Evolutionary conservation across 306 rosid species (phyloP).

Genomic region (Myrica gale): DNA sequence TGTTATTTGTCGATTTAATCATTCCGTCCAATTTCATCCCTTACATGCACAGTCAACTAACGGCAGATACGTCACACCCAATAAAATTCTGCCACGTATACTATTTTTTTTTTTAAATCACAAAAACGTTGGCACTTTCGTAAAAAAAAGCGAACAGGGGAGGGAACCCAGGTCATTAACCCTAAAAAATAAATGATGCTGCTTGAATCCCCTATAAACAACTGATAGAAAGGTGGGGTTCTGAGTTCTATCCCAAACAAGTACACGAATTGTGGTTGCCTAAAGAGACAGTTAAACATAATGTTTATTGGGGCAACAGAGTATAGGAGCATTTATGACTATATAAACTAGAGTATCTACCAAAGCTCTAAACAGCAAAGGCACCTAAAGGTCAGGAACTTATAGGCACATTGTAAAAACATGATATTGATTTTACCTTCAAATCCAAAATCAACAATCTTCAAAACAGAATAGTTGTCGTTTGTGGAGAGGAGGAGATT

Average conservation of each 20-base stretch:
- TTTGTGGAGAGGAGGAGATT: conserved; percentile 85
- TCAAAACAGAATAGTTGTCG: conserved; percentile 69
- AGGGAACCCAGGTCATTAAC: too few relatives aligned
- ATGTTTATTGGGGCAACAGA: not conserved
- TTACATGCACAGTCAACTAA: too few relatives aligned
- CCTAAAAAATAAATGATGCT: not conserved
- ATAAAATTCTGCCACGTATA: too few relatives aligned
- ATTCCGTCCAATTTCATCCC: too few relatives aligned
- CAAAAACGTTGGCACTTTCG: too few relatives aligned
- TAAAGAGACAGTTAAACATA: not conserved
- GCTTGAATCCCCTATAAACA: not conserved
- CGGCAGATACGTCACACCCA: too few relatives aligned
- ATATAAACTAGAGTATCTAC: not conserved
- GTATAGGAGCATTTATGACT: not conserved
- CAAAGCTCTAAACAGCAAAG: not conserved
- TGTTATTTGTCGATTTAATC: too few relatives aligned
- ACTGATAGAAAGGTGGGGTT: not conserved
- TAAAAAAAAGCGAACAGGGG: too few relatives aligned
- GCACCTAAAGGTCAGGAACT: not conserved
- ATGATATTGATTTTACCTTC: conserved; percentile 52
- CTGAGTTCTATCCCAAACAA: not conserved
- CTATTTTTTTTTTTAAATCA: too few relatives aligned
- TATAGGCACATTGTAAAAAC: not conserved
- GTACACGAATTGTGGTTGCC: not conserved
- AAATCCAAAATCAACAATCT: conserved; percentile 99